Base-by-base conservation (phyloP, 2,329 filamentous ascomycete genomes). In the Plenodomus tracheiphilus region DNA sequence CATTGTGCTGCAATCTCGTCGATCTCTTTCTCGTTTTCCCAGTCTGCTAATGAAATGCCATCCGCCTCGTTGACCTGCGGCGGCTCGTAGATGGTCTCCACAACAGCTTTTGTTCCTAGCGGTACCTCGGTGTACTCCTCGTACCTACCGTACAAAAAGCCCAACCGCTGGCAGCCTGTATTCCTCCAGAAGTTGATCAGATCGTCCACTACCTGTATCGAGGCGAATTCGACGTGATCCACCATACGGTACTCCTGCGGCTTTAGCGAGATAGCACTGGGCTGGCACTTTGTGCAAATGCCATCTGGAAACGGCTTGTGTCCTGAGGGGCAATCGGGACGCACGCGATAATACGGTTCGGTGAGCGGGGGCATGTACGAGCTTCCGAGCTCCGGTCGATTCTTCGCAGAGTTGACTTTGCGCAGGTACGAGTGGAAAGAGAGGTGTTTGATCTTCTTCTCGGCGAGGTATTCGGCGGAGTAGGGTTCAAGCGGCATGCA, bases 381-480 rank as follows among this genome's bases (percentile, higher is more conserved):
- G 72, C 85, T 92, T 49, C 91, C 92, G 1, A 91, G 82, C 74
- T 99, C 93, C 25, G 93, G 89, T 71, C 96, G 97, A 76, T 99
- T 99, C 56, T 95, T 97, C 13, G 91, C 88, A 13, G 91, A 87
- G 75, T 99, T 99, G 74, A 96, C 87, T 73, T 99, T 99, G 58
- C 92, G 86, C 39, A 99, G 81, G 71, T 97, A 87, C 4, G 92
- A 89, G 74, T 99, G 94, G 75, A 97, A 97, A 0, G 94, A 97
- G 21, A 94, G 81, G 73, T 99, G 96, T 74, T 99, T 99, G 81
- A 99, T 97, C 81, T 97, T 97, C 80, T 93, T 95, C 63, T 99
- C 93, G 22, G 85, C 84, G 16, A 99, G 81, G 64, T 97, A 97
- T 47, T 85, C 85, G n/a, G 87, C 74, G 66, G 95, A 87, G 74